Base-by-base conservation (phyloP, 495 filamentous ascomycete genomes). In the Hyaloscypha bicolor region DNA sequence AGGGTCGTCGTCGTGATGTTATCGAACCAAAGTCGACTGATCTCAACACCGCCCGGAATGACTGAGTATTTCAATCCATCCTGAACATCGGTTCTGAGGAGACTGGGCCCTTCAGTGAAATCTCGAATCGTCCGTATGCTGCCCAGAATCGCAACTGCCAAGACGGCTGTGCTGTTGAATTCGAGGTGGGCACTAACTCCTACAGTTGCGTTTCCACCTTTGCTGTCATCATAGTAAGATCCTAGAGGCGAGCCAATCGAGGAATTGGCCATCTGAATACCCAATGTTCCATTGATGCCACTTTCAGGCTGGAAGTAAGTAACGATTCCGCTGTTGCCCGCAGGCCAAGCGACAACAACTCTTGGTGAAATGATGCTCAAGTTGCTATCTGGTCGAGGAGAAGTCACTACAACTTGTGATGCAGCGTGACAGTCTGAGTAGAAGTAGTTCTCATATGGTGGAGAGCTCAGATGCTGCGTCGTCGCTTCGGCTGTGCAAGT, bases 401-500 rank as follows among this genome's bases (percentile, higher is more conserved):
- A 85, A 6, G 87, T 88, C 16, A 90, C 76, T 3, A 89, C 82
- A 0, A 86, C 84, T 68, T 90, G 87, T 33, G 77, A 79, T 33
- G 79, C 78, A 30, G 80, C 77, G 60, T 87, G 80, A 75, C 87
- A 88, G 72, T 85, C 83, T n/a, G 81, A 83, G 64, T 86, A 83
- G 76, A 90, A 88, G 74, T 87, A 90, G 67, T 90, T 87, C 35
- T 85, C 77, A 73, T 88, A 88, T 1, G 87, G 87, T 11, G 64
- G 55, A 48, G 66, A 65, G 30, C 57, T 63, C 3, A 69, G 58
- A 60, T 66, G 58, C 76, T 79, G 53, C 59, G 77, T 62, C 74
- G 65, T 63, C 72, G 74, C 30, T 71, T 66, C 57, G 72, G 48
- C 39, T 67, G 42, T 56, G 71, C 30, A 74, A 16, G 45, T 61